These are phyloP conservation scores for Aspergillus campestris DNA, from an alignment of 495 filamentous ascomycete species.

Conservation along the genomic window DNA sequence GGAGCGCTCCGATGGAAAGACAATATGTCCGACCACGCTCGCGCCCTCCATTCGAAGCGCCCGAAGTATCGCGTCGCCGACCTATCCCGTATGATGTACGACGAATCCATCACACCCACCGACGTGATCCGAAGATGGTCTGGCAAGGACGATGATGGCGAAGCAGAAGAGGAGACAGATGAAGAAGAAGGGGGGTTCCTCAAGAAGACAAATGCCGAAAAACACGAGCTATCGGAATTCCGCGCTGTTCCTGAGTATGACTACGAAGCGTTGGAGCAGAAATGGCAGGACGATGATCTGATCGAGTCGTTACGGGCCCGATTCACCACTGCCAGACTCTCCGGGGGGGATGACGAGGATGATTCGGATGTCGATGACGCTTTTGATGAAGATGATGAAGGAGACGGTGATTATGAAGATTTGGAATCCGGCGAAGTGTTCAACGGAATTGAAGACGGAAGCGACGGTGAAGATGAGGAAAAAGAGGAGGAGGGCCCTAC, in stretches of 20 bases:
- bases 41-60: constrained; percentile 57
- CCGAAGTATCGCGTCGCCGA: constrained; percentile 67
- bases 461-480: constrained; percentile 23
- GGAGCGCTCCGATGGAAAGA: constrained; percentile 72
- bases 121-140: constrained; percentile 75
- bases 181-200: constrained; percentile 80
- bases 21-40: constrained; percentile 70
- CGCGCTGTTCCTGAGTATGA: constrained; percentile 70
- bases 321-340: constrained; percentile 63
- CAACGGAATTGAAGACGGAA: constrained; percentile 35
- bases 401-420: constrained; percentile 86
- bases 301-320: constrained; percentile 63
- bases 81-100: constrained; percentile 80
- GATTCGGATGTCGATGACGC: constrained; percentile 34
- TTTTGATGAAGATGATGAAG: constrained; percentile 56
- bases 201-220: constrained; percentile 57
- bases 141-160: constrained; percentile 43
- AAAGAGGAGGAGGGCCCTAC: constrained; percentile 25
- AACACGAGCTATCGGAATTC: constrained; percentile 62
- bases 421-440: constrained; percentile 66
- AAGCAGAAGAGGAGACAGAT: constrained; percentile 37
- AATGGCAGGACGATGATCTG: constrained; percentile 74
- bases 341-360: constrained; percentile 38
- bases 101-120: constrained; percentile 62
- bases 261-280: constrained; percentile 69